Evolutionary conservation across 768 basidiomycete genomes (phyloP), one percentile per base, ranked within the genome.

Genomic region (Candolleomyces eurysporus): DNA sequence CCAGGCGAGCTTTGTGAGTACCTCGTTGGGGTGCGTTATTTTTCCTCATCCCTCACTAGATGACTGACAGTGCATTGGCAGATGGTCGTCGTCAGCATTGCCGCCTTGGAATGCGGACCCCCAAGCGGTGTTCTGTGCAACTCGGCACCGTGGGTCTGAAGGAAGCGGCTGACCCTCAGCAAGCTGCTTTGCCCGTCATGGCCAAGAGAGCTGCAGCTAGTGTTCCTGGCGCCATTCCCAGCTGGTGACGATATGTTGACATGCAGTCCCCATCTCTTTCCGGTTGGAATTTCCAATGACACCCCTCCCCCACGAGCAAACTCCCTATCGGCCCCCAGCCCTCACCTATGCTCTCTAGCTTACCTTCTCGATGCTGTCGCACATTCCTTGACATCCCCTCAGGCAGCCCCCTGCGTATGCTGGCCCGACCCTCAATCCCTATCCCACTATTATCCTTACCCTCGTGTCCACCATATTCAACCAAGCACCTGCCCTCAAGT

Each of bases 1-100:
- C n/a, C n/a, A n/a, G n/a, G n/a, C n/a, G n/a, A n/a, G n/a, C n/a
- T n/a, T n/a, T n/a, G n/a, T n/a, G n/a, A n/a, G n/a, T n/a, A n/a
- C n/a, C n/a, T n/a, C n/a, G n/a, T n/a, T n/a, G n/a, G n/a, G n/a
- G n/a, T n/a, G n/a, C n/a, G n/a, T n/a, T n/a, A n/a, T n/a, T n/a
- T n/a, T n/a, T n/a, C n/a, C n/a, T n/a, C n/a, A n/a, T n/a, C n/a
- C n/a, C n/a, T n/a, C n/a, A n/a, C n/a, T n/a, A n/a, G n/a, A n/a
- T n/a, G n/a, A n/a, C n/a, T n/a, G n/a, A n/a, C n/a, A n/a, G n/a
- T n/a, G n/a, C n/a, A n/a, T n/a, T n/a, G n/a, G n/a, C n/a, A n/a
- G 90, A 96, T 98, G 93, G 96, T 86, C 0, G 78, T 90, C 50
- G 79, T 93, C 66, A 96, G 96, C 71, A 80, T 98, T 32, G 81